Conservation (phyloP, 768 basidiomycete species). For the Leccinum longicurvipes region DNA sequence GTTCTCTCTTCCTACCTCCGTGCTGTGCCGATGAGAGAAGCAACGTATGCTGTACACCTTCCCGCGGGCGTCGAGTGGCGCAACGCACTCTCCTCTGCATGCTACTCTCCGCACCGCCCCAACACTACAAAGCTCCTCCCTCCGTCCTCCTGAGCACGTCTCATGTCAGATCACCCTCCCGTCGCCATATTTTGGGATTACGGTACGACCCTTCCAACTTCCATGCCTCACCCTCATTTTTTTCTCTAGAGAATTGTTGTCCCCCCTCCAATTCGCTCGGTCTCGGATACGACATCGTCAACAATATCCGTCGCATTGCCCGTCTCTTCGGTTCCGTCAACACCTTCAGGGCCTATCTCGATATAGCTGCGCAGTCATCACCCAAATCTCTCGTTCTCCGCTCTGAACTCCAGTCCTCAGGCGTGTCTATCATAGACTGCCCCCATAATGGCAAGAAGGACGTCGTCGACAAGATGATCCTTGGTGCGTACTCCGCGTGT, state of each 20-base stretch:
- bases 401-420: slow-evolving; percentile 44
- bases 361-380: slow-evolving; percentile 38
- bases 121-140: slow-evolving; percentile 24
- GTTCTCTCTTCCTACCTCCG: background rate
- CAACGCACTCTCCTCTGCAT: slow-evolving; percentile 7
- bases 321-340: slow-evolving; percentile 45
- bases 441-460: slow-evolving; percentile 33
- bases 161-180: slow-evolving; percentile 34
- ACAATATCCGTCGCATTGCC: slow-evolving; percentile 44
- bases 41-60: slow-evolving; percentile 12
- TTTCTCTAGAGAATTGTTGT: slow-evolving; percentile 28
- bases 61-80: slow-evolving; percentile 19
- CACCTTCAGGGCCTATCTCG: slow-evolving; percentile 53
- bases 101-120: slow-evolving; percentile 1
- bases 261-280: slow-evolving; percentile 30
- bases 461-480: slow-evolving; percentile 47
- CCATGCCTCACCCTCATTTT: background rate
- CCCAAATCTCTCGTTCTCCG: slow-evolving; percentile 33
- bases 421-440: slow-evolving; percentile 39
- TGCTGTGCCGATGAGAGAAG: background rate
- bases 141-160: slow-evolving; percentile 10
- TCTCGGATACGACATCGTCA: slow-evolving; percentile 41
- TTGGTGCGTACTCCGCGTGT: slow-evolving; percentile 30
- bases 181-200: slow-evolving; percentile 46
- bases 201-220: slow-evolving; percentile 18